Base-by-base conservation (phyloP, 2,329 filamentous ascomycete genomes). In the Reticulascus tulasneorum region DNA sequence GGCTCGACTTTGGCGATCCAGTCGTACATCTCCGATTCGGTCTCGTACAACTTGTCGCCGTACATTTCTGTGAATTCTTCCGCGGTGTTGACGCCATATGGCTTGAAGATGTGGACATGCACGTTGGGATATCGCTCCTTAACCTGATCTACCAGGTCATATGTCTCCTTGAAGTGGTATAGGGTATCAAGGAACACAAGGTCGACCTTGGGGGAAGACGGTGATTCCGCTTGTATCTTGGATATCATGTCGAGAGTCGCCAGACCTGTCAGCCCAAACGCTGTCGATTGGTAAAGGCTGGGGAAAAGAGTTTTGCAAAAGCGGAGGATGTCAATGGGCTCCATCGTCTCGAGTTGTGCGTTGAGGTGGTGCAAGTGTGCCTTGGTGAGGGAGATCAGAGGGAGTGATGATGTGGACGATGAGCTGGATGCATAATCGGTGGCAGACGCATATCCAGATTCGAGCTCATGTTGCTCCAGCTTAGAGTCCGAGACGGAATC, bases 1-100 rank as follows among this genome's bases (percentile, higher is more conserved):
- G 93, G 93, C 71, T 98, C 93, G 31, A 98, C 93, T 72, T 98
- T 98, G 67, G 90, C 93, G 45, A 93, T 74, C 75, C 87, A 97
- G 73, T 98, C 93, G 66, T 98, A 98, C 54, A 91, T 77, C 55
- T 96, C 86, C 32, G 89, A 77, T 47, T 93, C 84, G 21, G 71
- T 77, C 59, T 95, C 85, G 82, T 90, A 98, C 30, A 97, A 69
- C 48, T 79, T 78, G 57, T 82, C 72, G 54, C 93, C 93, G 57
- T 96, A 88, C 53, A 79, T 82, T 44, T 75, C 69, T 59, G 88
- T 84, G 55, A 98, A 96, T 47, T 94, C 83, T 33, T 77, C 76
- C 13, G 77, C 73, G 0, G 75, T 89, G 37, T 84, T 75, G 53
- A 77, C 77, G 33, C 84, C 87, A 34, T 82, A 77, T 10, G 93